Evolutionary conservation across 179 eudicot genomes (phyloP).

Genomic region (Silene coronaria): DNA sequence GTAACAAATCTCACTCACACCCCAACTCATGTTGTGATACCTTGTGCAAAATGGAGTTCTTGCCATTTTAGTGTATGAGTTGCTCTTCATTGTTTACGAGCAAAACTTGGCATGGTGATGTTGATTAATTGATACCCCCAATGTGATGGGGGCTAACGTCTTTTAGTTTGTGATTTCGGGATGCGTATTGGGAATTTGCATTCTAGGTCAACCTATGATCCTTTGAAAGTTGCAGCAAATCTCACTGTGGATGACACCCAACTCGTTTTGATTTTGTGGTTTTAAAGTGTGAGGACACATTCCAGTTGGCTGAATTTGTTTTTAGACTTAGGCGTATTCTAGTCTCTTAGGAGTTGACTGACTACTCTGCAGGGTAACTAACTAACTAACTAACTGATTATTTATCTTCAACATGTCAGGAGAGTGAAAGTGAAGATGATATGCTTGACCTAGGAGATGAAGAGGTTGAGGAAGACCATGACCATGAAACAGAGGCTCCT

Average conservation of each 20-base stretch:
- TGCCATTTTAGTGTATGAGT: too few species aligned
- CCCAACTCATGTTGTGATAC: too few species aligned
- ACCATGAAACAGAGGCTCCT: constrained; percentile 46
- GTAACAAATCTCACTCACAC: too few species aligned
- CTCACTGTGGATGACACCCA: not conserved
- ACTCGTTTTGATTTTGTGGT: not conserved
- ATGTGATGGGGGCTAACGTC: too few species aligned
- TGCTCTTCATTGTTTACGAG: not conserved
- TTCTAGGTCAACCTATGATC: not conserved
- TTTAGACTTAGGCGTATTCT: not conserved
- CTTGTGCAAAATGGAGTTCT: too few species aligned
- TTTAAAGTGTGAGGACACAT: not conserved
- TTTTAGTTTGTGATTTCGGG: too few species aligned
- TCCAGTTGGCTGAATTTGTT: not conserved
- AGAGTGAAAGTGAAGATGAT: constrained; percentile 83
- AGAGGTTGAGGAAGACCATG: constrained; percentile 69
- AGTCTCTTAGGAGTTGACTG: not conserved
- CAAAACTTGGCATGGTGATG: not conserved
- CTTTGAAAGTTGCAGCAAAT: not conserved
- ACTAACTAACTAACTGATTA: constrained; percentile 3
- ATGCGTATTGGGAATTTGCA: not conserved
- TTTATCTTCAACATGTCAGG: constrained; percentile 33
- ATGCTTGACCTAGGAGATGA: constrained; percentile 64
- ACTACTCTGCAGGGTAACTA: not conserved
- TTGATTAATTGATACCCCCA: too few species aligned